Conservation (phyloP, 1,284 basidiomycete species). For the Ceratorhiza oryzae-sativae region DNA sequence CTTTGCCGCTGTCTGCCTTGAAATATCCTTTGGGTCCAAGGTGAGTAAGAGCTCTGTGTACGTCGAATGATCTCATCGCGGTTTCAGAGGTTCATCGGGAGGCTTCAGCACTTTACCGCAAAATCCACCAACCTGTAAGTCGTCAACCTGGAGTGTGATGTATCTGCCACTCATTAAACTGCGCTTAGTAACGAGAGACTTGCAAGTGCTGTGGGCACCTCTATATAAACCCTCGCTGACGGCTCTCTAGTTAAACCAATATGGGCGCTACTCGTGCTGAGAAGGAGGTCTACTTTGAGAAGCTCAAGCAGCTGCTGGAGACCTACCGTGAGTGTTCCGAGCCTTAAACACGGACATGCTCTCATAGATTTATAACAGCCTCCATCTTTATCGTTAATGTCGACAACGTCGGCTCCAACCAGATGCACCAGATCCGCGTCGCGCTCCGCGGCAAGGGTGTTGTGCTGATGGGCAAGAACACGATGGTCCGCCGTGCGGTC, state of each 20-base stretch:
- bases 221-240: not conserved
- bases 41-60: not conserved
- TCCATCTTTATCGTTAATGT: constrained; percentile 99
- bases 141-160: not conserved
- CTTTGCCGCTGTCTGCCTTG: constrained; percentile 24
- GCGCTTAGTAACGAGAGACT: not conserved
- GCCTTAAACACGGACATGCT: not conserved
- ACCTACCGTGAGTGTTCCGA: constrained; percentile 79
- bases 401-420: constrained; percentile 99
- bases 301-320: constrained; percentile 92
- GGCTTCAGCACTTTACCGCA: constrained; percentile 36
- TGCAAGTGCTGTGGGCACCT: not conserved
- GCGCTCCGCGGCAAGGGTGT: constrained; percentile 95
- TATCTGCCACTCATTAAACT: not conserved
- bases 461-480: constrained; percentile 99
- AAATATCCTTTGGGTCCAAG: constrained; percentile 40
- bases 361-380: constrained; percentile 57
- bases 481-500: constrained; percentile 98
- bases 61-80: not conserved
- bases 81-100: constrained; percentile 32
- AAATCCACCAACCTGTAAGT: constrained; percentile 23
- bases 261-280: constrained; percentile 93
- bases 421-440: constrained; percentile 99
- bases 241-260: constrained; percentile 51
- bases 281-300: constrained; percentile 93